phyloP scores from a whole-genome alignment of 2,329 filamentous ascomycete species.

The Xylaria arbuscula region DNA sequence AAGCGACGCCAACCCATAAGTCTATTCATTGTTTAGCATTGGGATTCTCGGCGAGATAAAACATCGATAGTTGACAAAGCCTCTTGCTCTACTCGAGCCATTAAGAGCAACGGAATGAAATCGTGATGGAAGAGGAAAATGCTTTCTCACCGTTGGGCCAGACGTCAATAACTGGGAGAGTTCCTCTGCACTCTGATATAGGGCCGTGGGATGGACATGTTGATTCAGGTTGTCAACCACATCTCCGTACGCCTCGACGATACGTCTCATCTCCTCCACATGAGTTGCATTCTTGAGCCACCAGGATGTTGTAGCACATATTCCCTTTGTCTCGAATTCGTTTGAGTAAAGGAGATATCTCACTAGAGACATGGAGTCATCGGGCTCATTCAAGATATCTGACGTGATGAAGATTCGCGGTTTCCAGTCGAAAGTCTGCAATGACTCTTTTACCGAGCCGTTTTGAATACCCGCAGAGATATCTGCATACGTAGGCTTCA shows the following conservation, averaged over 20 bases:
- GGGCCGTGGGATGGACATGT: background rate
- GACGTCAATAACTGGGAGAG: background rate
- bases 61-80: background rate
- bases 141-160: background rate
- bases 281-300: constrained; percentile 4
- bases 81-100: background rate
- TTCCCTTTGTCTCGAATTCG: constrained; percentile 2
- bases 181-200: background rate
- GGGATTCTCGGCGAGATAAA: background rate
- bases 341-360: constrained; percentile 9
- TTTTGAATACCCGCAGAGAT: background rate
- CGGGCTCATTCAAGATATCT: constrained; percentile 13
- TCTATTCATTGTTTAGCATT: constrained; percentile 1
- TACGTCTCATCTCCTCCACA: constrained; percentile 2
- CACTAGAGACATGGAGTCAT: constrained; percentile 11
- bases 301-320: constrained; percentile 10
- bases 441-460: background rate
- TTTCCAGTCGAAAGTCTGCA: constrained; percentile 3
- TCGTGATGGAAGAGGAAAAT: background rate
- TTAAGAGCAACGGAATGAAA: background rate
- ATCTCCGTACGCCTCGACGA: background rate
- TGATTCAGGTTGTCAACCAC: constrained; percentile 1
- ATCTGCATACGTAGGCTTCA: background rate
- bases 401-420: constrained; percentile 10
- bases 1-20: constrained; percentile 39